Evolutionary conservation across 2,329 filamentous ascomycete species (phyloP).

Genomic region (Xylariales sp.): DNA sequence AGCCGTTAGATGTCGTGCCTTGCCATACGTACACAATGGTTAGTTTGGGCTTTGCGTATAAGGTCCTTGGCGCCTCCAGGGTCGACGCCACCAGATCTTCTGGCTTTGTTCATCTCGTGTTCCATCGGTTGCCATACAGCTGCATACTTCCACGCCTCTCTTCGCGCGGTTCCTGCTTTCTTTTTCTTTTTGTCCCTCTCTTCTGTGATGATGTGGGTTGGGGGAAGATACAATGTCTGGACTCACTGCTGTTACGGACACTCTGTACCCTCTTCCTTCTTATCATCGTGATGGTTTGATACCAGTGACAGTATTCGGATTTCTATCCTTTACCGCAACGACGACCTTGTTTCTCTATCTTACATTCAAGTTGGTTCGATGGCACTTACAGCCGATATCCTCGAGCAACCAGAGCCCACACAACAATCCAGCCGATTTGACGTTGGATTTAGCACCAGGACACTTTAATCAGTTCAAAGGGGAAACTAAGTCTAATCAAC

Average conservation of each 20-base stretch:
- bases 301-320: slow-evolving; percentile 9
- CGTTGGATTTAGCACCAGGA: slow-evolving; percentile 2
- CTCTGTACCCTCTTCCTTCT: not conserved
- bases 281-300: slow-evolving; percentile 8
- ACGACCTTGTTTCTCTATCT: slow-evolving; percentile 8
- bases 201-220: no score
- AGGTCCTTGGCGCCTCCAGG: no score
- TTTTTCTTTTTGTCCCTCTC: no score
- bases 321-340: slow-evolving; percentile 8
- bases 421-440: not conserved
- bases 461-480: slow-evolving; percentile 3
- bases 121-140: no score
- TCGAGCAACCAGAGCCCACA: not conserved
- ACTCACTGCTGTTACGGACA: slow-evolving; percentile 3
- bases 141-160: no score
- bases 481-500: no score
- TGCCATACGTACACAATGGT: no score
- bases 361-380: slow-evolving; percentile 8
- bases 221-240: not conserved
- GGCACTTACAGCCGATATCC: slow-evolving; percentile 12
- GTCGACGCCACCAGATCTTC: not conserved
- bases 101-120: no score
- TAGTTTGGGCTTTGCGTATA: no score
- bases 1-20: no score
- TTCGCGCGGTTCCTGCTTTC: no score